Base-by-base conservation (phyloP, 306 rosid species). In the Canavalia gladiata region DNA sequence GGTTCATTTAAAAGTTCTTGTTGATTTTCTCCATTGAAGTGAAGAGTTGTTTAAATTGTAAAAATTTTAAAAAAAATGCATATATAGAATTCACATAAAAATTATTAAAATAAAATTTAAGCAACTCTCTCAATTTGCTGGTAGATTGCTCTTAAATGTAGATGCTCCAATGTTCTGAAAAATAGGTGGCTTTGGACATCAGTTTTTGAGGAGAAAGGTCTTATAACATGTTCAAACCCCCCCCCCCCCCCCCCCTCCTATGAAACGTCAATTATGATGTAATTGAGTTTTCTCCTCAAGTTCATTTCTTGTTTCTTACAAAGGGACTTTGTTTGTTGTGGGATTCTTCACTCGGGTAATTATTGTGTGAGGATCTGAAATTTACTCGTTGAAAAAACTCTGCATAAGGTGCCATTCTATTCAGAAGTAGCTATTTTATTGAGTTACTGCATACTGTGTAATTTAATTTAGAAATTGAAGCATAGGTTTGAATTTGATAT, bases 351-450 rank as follows among this genome's bases (percentile, higher is more conserved):
- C 58, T n/a, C 8, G 9, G 52, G 37, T 34, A 76, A 37, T 49
- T 66, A 55, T 54, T 83, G 56, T 34, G 49, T 51, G 74, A 76
- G 52, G 51, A 33, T 50, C 30, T 70, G 82, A 37, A 82, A 39
- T 58, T 76, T 49, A 82, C 31, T 67, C 41, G 18, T 68, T 58
- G 57, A 58, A 4, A 57, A 37, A 75, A 10, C 76, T 64, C 2
- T 43, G 63, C 11, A 28, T 4, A 43, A 55, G 25, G 33, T 45
- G 37, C 7, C 47, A 42, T 50, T 49, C 43, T 29, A 8, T 65
- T 62, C 65, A 28, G 18, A 30, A 55, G 54, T 74, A 54, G 12
- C 47, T 68, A 28, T 74, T 43, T 55, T 52, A 39, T 34, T 18
- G 30, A 75, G 72, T 25, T 34, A 37, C 7, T 37, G 35, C 28